These are phyloP conservation scores for Atkinsonella hypoxylon DNA, from an alignment of 2,329 filamentous ascomycete species.

Conservation along the genomic window DNA sequence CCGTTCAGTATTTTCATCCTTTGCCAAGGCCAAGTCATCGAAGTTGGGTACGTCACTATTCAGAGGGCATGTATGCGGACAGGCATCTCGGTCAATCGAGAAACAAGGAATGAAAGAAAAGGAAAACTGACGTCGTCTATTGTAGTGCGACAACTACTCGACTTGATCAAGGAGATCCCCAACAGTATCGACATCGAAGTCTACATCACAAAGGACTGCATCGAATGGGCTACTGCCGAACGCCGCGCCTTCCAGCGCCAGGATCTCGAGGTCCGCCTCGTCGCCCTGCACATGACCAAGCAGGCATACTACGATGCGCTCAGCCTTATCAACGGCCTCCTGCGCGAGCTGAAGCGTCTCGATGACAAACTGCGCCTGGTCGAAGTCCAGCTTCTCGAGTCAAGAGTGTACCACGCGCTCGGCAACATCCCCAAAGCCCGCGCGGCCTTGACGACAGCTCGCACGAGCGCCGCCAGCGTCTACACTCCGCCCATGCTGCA, in stretches of 20 bases:
- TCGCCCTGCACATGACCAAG: slow-evolving; percentile 91
- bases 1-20: slow-evolving; percentile 82
- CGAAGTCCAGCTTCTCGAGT: slow-evolving; percentile 95
- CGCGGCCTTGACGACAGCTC: slow-evolving; percentile 84
- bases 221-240: slow-evolving; percentile 96
- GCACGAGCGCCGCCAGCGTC: slow-evolving; percentile 90
- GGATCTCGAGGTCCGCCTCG: slow-evolving; percentile 92
- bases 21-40: slow-evolving; percentile 97
- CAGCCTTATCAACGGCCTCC: slow-evolving; percentile 88
- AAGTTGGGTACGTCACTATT: slow-evolving; percentile 64
- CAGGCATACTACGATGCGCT: slow-evolving; percentile 96
- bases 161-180: slow-evolving; percentile 87
- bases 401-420: slow-evolving; percentile 90
- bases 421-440: slow-evolving; percentile 94
- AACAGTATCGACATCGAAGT: slow-evolving; percentile 92
- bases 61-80: background rate
- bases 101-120: background rate
- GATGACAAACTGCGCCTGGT: slow-evolving; percentile 98
- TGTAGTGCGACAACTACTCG: slow-evolving; percentile 86
- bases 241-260: slow-evolving; percentile 93
- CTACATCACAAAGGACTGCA: slow-evolving; percentile 92
- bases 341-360: slow-evolving; percentile 92
- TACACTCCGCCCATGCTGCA: slow-evolving; percentile 94
- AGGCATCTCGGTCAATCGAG: no score
- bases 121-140: slow-evolving; percentile 1